Base-by-base conservation (phyloP, 1,284 basidiomycete species). In the Cutaneotrichosporon cyanovorans region DNA sequence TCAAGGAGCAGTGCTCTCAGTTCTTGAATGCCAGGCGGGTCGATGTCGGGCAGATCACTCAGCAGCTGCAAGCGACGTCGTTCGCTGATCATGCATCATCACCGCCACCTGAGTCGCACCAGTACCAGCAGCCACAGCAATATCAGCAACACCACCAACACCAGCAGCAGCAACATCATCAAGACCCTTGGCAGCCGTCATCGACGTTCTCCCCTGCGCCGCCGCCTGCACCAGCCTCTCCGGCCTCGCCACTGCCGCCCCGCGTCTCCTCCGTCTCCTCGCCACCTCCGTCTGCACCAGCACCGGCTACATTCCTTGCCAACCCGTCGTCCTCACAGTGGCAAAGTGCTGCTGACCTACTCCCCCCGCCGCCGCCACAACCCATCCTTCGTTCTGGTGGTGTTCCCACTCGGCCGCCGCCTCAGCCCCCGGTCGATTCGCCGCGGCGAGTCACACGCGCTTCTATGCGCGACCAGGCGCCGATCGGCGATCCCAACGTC, bases 21-120 rank as follows among this genome's bases (percentile, higher is more conserved):
- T 91, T 85, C 83, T 79, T 79, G 34, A 77, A 78, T 42, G 73
- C 76, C n/a, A 76, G 87, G 23, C 78, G 81, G 50, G 77, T 80
- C 32, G 85, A 72, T 39, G 57, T 74, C 25, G 65, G 65, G 65
- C 70, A 49, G 57, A 62, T 64, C 39, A 48, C 59, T 2, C 40
- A 55, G 23, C 57, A 56, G 31, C 47, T 62, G 8, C 55, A 60
- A 41, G 45, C 49, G 22, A 46, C 50, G 30, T 40, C 40, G 8
- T 36, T 51, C 35, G 37, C 58, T 34, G 31, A 57, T 52, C 30
- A 50, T 18, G 31, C 31, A 33, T 40, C 23, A 36, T 35, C 37
- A 40, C 25, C 25, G 8, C 32, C 25, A 28, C 25, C 25, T 28
- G n/a, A 31, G 30, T 15, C 8, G 30, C 30, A 31, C 30, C 30